Conservation (phyloP, 306 rosid species). For the Boehmeria nivea region DNA sequence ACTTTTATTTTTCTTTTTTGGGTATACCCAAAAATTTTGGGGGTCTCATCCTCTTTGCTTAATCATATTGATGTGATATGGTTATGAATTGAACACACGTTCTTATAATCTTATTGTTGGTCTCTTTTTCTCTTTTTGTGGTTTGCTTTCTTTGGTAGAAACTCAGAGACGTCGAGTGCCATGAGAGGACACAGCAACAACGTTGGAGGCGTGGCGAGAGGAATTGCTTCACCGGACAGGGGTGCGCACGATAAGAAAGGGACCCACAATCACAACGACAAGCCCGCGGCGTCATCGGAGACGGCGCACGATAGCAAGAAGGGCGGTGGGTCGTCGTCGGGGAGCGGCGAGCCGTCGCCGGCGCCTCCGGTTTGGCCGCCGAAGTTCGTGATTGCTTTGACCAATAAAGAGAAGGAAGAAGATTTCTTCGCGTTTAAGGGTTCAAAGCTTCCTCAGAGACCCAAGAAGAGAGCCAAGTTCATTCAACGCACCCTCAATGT, state of each 20-base stretch:
- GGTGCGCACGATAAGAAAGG: conserved; percentile 88
- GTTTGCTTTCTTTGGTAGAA: conserved; percentile 39
- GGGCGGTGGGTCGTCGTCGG: conserved; percentile 78
- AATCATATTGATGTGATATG: conserved; percentile 5
- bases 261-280: conserved; percentile 36
- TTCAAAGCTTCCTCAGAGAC: conserved; percentile 85
- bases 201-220: conserved; percentile 67
- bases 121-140: conserved; percentile 7
- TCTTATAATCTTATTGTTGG: conserved; percentile 12
- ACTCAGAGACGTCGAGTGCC: conserved; percentile 60
- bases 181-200: conserved; percentile 83
- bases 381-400: conserved; percentile 80
- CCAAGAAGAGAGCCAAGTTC: conserved; percentile 82
- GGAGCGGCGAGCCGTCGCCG: conserved; percentile 67
- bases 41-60: not conserved
- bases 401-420: conserved; percentile 91
- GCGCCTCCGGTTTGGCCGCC: conserved; percentile 77
- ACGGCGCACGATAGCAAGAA: conserved; percentile 93
- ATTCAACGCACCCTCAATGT: conserved; percentile 88
- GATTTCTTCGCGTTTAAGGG: conserved; percentile 91
- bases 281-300: conserved; percentile 74
- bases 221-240: conserved; percentile 78
- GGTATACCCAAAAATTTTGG: not conserved
- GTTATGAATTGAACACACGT: conserved; percentile 2
- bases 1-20: not conserved